These are phyloP conservation scores for Solanum chaucha DNA, from an alignment of 257 asterid species.

Conservation along the genomic window DNA sequence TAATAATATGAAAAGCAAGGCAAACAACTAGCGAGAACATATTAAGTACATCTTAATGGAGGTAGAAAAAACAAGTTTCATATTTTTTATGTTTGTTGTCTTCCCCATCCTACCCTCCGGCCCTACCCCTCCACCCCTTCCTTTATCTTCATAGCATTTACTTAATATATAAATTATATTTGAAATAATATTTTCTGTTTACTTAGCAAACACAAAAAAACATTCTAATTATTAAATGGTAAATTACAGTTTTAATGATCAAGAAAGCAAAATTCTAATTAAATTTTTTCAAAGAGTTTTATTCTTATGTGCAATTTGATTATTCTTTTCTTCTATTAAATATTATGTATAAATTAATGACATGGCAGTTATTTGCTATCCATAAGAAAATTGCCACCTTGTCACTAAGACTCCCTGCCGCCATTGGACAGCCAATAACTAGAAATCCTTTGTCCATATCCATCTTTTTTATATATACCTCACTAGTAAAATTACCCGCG, in stretches of 20 bases:
- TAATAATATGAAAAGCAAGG: neutral
- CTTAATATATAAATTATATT: too few relatives aligned
- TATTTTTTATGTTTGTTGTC: too few relatives aligned
- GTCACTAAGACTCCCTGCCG: conserved; percentile 2
- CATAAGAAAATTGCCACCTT: conserved; percentile 6
- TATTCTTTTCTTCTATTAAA: neutral
- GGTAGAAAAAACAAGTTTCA: neutral
- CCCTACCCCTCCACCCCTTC: too few relatives aligned
- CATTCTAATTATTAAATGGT: too few relatives aligned
- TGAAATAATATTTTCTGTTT: too few relatives aligned
- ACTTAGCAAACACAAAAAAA: neutral
- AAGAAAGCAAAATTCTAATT: neutral
- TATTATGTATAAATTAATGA: neutral
- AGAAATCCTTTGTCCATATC: neutral
- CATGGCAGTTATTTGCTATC: neutral
- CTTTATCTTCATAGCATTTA: too few relatives aligned
- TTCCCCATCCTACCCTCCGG: too few relatives aligned
- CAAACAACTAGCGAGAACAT: too few relatives aligned
- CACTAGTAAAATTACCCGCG: too few relatives aligned
- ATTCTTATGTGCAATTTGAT: neutral
- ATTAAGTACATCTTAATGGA: neutral
- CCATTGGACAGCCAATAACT: conserved; percentile 1
- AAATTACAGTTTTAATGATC: neutral
- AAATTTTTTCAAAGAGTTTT: neutral
- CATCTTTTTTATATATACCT: neutral